These are phyloP conservation scores for Macadamia integrifolia DNA, from an alignment of 164 flowering plant species.

Conservation along the genomic window DNA sequence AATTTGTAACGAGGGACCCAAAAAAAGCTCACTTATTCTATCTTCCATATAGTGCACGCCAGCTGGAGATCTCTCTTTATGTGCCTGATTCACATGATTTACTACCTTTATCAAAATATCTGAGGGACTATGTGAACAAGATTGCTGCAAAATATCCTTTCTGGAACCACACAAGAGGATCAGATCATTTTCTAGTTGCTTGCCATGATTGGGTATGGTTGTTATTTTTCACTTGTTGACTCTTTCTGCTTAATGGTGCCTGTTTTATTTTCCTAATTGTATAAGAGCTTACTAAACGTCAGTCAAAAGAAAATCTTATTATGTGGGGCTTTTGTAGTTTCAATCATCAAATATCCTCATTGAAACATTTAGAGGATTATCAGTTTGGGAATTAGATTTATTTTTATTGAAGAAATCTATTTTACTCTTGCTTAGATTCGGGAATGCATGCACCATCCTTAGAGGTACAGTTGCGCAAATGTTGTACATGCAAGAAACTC, in stretches of 20 bases:
- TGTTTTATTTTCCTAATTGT: not conserved
- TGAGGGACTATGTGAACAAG: slow-evolving; percentile 2
- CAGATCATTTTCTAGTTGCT: slow-evolving; percentile 1
- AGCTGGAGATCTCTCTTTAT: not conserved
- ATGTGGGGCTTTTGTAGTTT: not conserved
- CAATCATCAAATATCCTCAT: not conserved
- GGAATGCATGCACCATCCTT: not conserved
- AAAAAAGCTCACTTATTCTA: not conserved
- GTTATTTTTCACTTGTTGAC: not conserved
- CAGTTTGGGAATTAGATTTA: not conserved
- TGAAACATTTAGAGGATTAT: not conserved
- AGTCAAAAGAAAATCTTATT: no score
- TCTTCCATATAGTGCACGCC: slow-evolving; percentile 1
- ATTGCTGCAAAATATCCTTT: not conserved
- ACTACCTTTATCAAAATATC: not conserved
- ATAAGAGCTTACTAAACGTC: not conserved
- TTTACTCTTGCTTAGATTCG: not conserved
- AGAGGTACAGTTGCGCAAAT: not conserved
- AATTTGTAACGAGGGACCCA: not conserved
- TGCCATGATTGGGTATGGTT: slow-evolving; percentile 2
- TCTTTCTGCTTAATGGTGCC: not conserved
- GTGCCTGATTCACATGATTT: not conserved
- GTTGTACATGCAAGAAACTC: not conserved
- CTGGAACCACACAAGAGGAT: not conserved
- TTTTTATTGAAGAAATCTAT: not conserved